Evolutionary conservation across 345 rosid species (phyloP), one percentile per base, ranked within the genome.

Genomic region (Leavenworthia alabamica): DNA sequence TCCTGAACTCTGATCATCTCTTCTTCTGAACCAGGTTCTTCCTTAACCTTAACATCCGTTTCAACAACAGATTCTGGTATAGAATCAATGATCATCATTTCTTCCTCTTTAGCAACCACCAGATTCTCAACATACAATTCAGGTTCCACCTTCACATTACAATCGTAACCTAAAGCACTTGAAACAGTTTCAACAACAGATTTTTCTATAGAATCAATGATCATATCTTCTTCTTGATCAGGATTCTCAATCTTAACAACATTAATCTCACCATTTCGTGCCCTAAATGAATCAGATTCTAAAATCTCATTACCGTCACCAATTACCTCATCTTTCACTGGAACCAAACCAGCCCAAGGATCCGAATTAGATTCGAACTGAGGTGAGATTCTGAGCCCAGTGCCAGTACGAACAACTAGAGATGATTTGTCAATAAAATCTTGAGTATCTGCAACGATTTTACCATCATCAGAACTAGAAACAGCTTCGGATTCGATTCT

Each of bases 351-450:
- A 20, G 22, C 51, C 1, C 8, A 28, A 29, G 14, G 42, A 29
- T 7, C 60, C 47, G 20, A 41, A 6, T 44, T 32, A 2, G 56
- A 36, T 10, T 7, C 16, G 11, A 23, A 2, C 14, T 16, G 70
- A 57, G 76, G 31, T 3, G 79, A 75, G 59, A 81, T 70, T 37
- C 83, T 72, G 55, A 78, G 64, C 2, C 82, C 78, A 32, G 72
- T 73, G 11, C 65, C 24, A 35, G 80, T 76, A 33, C 83, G 61
- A 20, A 22, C 0, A 4, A 77, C 78, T 4, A 26, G 8, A 20
- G 58, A 55, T 10, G 69, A 57, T 5, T 23, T 60, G 9, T 43
- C 14, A 1, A 15, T 14, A 1, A 52, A 44, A 16, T 31, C 63
- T 7, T 46, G 61, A 39, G 44, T 67, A 11, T 64, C 54, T 2